phyloP scores from a whole-genome alignment of 1,284 basidiomycete species.

The Microstroma glucosiphilum region DNA sequence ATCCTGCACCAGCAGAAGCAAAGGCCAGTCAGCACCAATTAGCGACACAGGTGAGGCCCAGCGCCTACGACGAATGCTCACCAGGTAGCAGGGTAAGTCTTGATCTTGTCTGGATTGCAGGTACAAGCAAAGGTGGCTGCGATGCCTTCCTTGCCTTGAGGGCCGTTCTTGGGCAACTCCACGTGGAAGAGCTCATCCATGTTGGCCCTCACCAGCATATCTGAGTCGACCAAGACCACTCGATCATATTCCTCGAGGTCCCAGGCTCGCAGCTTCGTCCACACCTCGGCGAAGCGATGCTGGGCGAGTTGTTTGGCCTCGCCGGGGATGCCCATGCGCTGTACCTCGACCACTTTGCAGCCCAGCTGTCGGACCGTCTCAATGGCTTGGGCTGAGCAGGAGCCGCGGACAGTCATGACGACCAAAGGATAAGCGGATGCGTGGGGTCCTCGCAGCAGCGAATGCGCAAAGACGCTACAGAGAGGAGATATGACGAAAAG shows the following conservation, averaged over 20 bases:
- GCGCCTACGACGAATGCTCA: slow-evolving; percentile 52
- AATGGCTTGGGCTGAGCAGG: slow-evolving; percentile 20
- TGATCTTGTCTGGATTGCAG: slow-evolving; percentile 78
- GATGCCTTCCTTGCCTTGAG: slow-evolving; percentile 57
- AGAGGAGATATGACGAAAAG: not conserved
- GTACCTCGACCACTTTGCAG: slow-evolving; percentile 24
- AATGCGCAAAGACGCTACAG: slow-evolving; percentile 27
- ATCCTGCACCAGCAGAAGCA: slow-evolving; percentile 57
- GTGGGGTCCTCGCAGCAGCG: slow-evolving; percentile 24
- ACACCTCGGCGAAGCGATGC: slow-evolving; percentile 40
- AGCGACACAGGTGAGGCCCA: not conserved
- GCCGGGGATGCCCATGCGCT: slow-evolving; percentile 20
- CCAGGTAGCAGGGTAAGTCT: slow-evolving; percentile 86
- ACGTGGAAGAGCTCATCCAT: slow-evolving; percentile 84
- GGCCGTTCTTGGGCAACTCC: slow-evolving; percentile 8
- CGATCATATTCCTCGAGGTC: slow-evolving; percentile 56
- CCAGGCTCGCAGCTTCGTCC: slow-evolving; percentile 48
- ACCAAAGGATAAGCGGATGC: slow-evolving; percentile 29
- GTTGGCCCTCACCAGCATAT: slow-evolving; percentile 78
- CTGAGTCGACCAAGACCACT: slow-evolving; percentile 76
- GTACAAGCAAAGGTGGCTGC: slow-evolving; percentile 82
- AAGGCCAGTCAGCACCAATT: not conserved
- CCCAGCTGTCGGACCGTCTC: slow-evolving; percentile 22
- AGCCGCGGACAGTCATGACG: slow-evolving; percentile 28
- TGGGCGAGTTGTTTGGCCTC: slow-evolving; percentile 13